Evolutionary conservation across 1,284 basidiomycete genomes (phyloP).

Genomic region (Microbotryomycetes sp.): DNA sequence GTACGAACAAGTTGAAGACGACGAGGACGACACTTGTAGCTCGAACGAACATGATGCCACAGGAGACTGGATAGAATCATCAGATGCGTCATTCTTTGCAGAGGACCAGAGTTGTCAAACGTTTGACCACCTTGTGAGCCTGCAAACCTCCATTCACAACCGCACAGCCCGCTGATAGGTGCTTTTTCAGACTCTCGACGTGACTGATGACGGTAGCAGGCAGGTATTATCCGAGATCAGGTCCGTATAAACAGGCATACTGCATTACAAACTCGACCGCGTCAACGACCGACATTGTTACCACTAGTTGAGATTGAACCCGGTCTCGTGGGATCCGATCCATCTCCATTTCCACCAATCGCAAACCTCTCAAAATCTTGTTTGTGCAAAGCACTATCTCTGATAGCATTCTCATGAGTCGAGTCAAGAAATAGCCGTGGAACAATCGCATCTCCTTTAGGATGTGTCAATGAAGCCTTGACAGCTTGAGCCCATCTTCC

Average conservation of each 20-base stretch:
- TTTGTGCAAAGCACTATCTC: constrained; percentile 4
- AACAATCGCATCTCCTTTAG: constrained; percentile 19
- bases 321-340: too few relatives aligned
- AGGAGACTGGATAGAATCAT: too few relatives aligned
- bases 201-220: too few relatives aligned
- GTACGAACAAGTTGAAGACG: too few relatives aligned
- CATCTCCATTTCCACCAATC: constrained; percentile 2
- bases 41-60: too few relatives aligned
- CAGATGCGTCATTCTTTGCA: too few relatives aligned
- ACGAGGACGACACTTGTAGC: too few relatives aligned
- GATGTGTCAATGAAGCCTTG: constrained; percentile 10
- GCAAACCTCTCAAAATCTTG: constrained; percentile 6
- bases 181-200: too few relatives aligned
- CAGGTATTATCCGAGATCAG: too few relatives aligned
- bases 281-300: not conserved
- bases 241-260: too few relatives aligned
- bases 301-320: too few relatives aligned
- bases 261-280: too few relatives aligned
- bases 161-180: not conserved
- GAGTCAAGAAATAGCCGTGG: constrained; percentile 25
- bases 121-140: not conserved
- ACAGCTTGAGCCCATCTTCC: constrained; percentile 22
- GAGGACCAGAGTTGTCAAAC: not conserved
- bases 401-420: constrained; percentile 18
- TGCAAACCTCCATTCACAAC: not conserved